Evolutionary conservation across 1,139 yeast genomes (phyloP), one percentile per base, ranked within the genome.

Genomic region (Geotrichum reessii): DNA sequence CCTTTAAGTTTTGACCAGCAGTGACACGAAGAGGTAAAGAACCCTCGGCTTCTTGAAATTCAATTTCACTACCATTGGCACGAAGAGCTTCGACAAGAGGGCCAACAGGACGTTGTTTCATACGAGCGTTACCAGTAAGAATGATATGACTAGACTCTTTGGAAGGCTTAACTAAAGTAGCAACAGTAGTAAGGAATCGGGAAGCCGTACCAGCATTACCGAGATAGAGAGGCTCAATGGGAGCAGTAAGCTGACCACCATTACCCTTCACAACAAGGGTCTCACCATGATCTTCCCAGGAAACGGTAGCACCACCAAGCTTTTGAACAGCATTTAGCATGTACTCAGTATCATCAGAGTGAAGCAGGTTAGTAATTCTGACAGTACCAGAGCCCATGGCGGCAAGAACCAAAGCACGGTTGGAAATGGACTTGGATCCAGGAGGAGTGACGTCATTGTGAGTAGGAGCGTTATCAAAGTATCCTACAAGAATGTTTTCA

Each of bases 171-270:
- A 89, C 96, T 59, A 93, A 77, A 22, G 97, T 81, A 14, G 96
- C 97, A 44, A 93, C 92, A 1, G 97, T 83, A 2, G 98, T 89
- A 68, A 93, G 80, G 72, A 93, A 95, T 67, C 99, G 82, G 8
- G 97, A 89, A 5, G 99, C 98, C 52, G 99, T 93, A 65, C 99
- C 99, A 0, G 99, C 99, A 71, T 93, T 93, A 60, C 99, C 99
- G 62, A 93, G 80, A 73, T 90, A 93, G 58, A 95, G 78, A 64
- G 84, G 87, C 47, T 78, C 76, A 25, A 79, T 78, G 47, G 87
- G 82, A 2, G 88, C 82, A 52, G 78, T 67, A 62, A 89, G 74
- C 42, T 80, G 73, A 54, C 98, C 98, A 58, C 97, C 97, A 64
- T 86, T 87, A 56, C 99, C 99, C 57, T 81, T 80, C 44, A 93